A percentile compares a stretch with the other conserved stretches of the same genome.
Conservation (phyloP, 192 early-diverging fungal species). For the Phlyctochytrium arcticum region DNA sequence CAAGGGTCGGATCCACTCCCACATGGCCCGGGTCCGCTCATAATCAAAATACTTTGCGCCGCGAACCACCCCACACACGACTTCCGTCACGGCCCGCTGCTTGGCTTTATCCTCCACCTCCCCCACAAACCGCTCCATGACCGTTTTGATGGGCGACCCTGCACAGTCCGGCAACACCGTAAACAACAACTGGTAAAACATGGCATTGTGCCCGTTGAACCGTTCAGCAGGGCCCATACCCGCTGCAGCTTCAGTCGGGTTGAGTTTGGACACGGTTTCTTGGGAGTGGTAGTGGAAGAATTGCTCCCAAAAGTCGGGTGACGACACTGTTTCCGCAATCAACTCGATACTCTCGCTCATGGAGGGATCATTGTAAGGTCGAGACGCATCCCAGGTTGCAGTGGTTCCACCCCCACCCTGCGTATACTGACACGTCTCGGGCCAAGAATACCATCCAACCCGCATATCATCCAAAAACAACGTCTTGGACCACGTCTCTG, state of each 20-base stretch:
- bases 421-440: slow-evolving; percentile 43
- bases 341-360: slow-evolving; percentile 55
- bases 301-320: slow-evolving; percentile 64
- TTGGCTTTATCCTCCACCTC: slow-evolving; percentile 66
- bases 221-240: slow-evolving; percentile 27
- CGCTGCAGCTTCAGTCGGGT: slow-evolving; percentile 2
- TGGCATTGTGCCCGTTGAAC: slow-evolving; percentile 58
- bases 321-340: slow-evolving; percentile 49
- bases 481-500: slow-evolving; percentile 2
- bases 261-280: slow-evolving; percentile 32
- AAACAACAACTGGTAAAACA: slow-evolving; percentile 69
- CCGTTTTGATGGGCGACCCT: slow-evolving; percentile 51
- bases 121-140: slow-evolving; percentile 47
- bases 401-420: neutral
- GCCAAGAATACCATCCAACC: slow-evolving; percentile 83
- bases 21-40: slow-evolving; percentile 47
- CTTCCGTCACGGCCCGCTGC: slow-evolving; percentile 78
- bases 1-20: slow-evolving; percentile 67
- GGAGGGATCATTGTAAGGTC: slow-evolving; percentile 53
- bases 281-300: slow-evolving; percentile 62
- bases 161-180: slow-evolving; percentile 58
- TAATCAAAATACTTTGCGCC: slow-evolving; percentile 84
- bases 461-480: slow-evolving; percentile 55
- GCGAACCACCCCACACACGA: slow-evolving; percentile 74
- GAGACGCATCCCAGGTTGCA: slow-evolving; percentile 20